Conservation (phyloP, 1,284 basidiomycete species). For the Stygiomarasmius scandens region DNA sequence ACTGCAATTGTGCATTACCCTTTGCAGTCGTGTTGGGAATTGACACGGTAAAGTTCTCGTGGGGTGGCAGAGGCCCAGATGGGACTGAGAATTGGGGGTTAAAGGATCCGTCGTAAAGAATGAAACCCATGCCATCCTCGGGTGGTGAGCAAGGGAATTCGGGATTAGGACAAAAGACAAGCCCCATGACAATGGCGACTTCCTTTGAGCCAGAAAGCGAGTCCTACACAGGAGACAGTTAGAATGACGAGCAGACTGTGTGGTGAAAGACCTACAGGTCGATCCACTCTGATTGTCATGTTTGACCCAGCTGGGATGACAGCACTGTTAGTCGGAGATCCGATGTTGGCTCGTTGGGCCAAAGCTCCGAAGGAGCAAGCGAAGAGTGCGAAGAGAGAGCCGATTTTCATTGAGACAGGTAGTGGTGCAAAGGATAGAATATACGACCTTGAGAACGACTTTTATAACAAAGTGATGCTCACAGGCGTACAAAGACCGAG, state of each 20-base stretch:
- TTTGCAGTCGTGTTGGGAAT: slow-evolving; percentile 36
- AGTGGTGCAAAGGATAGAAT: no score
- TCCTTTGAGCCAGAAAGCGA: slow-evolving; percentile 9
- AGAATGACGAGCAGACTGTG: not conserved
- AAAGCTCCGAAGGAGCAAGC: slow-evolving; percentile 14
- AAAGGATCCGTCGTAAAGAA: slow-evolving; percentile 50
- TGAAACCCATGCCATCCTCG: slow-evolving; percentile 36
- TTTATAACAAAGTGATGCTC: no score
- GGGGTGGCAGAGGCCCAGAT: slow-evolving; percentile 33
- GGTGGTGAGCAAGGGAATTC: slow-evolving; percentile 30
- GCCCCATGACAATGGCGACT: slow-evolving; percentile 10
- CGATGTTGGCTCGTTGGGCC: slow-evolving; percentile 18
- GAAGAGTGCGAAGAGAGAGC: slow-evolving; percentile 16
- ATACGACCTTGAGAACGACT: no score
- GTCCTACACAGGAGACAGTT: slow-evolving; percentile 1
- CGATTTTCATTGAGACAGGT: not conserved
- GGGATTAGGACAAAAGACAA: slow-evolving; percentile 3
- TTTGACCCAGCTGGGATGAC: slow-evolving; percentile 12
- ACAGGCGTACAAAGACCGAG: no score
- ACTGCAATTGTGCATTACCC: slow-evolving; percentile 40
- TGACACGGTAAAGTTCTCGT: slow-evolving; percentile 55
- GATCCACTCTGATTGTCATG: slow-evolving; percentile 17
- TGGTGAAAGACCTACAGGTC: slow-evolving; percentile 12
- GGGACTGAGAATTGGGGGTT: slow-evolving; percentile 35
- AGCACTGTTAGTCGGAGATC: slow-evolving; percentile 13